These are phyloP conservation scores for Phytopythium montanum DNA, from an alignment of 352 stramenopile genomes.

Conservation along the genomic window DNA sequence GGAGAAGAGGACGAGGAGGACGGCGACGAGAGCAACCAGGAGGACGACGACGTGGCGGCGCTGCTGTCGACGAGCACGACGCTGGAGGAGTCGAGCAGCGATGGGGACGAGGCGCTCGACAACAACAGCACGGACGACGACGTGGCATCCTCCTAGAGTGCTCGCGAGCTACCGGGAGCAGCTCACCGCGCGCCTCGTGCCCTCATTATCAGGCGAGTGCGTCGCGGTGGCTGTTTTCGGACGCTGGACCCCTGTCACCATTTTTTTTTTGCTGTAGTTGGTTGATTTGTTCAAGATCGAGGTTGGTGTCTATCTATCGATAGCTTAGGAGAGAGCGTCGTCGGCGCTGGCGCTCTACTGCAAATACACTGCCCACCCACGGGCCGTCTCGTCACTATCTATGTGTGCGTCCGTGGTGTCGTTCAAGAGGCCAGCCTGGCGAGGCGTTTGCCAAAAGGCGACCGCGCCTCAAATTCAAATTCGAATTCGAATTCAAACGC, in stretches of 20 bases:
- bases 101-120: constrained; percentile 1
- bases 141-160: constrained; percentile 8
- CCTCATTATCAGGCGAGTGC: constrained; percentile 10
- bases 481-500: not conserved
- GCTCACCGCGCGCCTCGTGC: constrained; percentile 6
- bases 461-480: not conserved
- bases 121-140: constrained; percentile 10
- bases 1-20: constrained; percentile 15
- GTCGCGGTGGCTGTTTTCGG: not conserved
- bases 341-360: not conserved
- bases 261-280: not conserved
- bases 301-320: not conserved
- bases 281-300: not conserved
- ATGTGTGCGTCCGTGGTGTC: not conserved
- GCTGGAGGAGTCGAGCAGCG: constrained; percentile 8
- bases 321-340: not conserved
- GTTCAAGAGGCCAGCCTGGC: too few species aligned
- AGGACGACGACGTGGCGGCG: constrained; percentile 11
- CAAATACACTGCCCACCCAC: not conserved
- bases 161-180: not conserved
- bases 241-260: not conserved
- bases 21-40: constrained; percentile 13
- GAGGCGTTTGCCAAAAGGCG: not conserved
- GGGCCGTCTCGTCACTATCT: not conserved
- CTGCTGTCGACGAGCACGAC: constrained; percentile 6